Evolutionary conservation across 192 early-diverging fungal genomes (phyloP).

Genomic region (Mortierella antarctica): DNA sequence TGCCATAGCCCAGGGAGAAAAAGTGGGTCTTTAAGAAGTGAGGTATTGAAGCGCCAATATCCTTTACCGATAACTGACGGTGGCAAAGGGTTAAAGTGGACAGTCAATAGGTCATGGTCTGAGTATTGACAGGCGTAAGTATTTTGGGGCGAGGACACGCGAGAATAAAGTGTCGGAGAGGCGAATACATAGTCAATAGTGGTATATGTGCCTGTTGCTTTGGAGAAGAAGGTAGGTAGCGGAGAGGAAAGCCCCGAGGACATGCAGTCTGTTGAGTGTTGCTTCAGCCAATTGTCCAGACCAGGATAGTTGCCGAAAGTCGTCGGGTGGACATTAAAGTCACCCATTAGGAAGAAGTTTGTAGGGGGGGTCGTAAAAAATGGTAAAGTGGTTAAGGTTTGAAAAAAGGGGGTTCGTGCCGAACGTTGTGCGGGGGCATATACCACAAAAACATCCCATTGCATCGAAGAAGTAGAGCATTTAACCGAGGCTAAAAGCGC

Average conservation of each 20-base stretch:
- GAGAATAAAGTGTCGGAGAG: neutral
- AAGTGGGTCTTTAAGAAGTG: neutral
- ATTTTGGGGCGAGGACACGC: neutral
- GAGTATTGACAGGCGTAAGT: constrained; percentile 1
- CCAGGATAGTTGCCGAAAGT: neutral
- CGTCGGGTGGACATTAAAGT: constrained; percentile 2
- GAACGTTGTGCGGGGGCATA: constrained; percentile 2
- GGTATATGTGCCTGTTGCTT: neutral
- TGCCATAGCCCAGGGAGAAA: neutral
- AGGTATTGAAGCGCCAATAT: constrained; percentile 16
- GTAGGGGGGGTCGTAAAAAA: constrained; percentile 3
- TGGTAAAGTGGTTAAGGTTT: neutral
- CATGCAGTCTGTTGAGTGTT: constrained; percentile 5
- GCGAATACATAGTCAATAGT: constrained; percentile 41
- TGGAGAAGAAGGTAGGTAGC: neutral
- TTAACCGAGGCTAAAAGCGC: neutral
- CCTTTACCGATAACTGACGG: constrained; percentile 6
- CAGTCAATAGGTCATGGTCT: constrained; percentile 13
- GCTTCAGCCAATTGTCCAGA: neutral
- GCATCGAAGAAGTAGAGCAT: neutral
- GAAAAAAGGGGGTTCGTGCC: neutral
- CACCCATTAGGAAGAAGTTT: neutral
- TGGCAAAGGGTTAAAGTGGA: neutral
- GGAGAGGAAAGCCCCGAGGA: neutral
- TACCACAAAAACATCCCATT: neutral